Evolutionary conservation across 176 grass and related monocot species (phyloP), one percentile per base, ranked within the genome.

Genomic region (bread wheat (Triticum aestivum)): DNA sequence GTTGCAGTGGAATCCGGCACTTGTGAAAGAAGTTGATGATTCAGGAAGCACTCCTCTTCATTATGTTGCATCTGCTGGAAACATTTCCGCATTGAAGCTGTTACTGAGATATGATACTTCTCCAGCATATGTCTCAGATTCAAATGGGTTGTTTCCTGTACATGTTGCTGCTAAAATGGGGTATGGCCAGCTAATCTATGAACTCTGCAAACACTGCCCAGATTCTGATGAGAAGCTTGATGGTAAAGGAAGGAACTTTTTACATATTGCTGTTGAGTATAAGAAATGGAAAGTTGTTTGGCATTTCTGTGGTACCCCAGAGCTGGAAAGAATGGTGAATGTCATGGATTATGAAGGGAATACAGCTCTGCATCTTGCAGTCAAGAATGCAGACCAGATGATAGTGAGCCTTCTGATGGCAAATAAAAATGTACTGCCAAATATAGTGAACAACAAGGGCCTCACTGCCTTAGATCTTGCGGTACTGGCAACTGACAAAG

Each of bases 321-420:
- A 88, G 35, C 87, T 93, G 58, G 84, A 44, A 61, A 93, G 91
- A 76, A 78, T 93, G 91, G 20, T 85, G 6, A 95, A 95, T 91
- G 72, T 24, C 81, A 91, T 90, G 89, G 94, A 96, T 83, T 83
- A 86, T 77, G 56, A 88, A 86, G 94, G 94, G 5, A 96, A 96
- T 61, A 96, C 94, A 75, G 85, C 87, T 59, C 87, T 96, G n/a
- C 94, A 96, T 88, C 82, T 93, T 81, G 94, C 94, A 20, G 64
- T 85, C 5, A 65, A 69, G 59, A 83, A 42, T 47, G 81, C 62
- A 69, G 73, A 89, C 12, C 90, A 91, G 61, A 42, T 64, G 74
- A 81, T 93, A 74, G 94, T 93, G 56, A 91, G 82, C 52, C 83
- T 91, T 86, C 63, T 96, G 11, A 83, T 93, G 85, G 32, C 80